These are phyloP conservation scores for Circinella minor DNA, from an alignment of 371 early-diverging fungal species.

Conservation along the genomic window DNA sequence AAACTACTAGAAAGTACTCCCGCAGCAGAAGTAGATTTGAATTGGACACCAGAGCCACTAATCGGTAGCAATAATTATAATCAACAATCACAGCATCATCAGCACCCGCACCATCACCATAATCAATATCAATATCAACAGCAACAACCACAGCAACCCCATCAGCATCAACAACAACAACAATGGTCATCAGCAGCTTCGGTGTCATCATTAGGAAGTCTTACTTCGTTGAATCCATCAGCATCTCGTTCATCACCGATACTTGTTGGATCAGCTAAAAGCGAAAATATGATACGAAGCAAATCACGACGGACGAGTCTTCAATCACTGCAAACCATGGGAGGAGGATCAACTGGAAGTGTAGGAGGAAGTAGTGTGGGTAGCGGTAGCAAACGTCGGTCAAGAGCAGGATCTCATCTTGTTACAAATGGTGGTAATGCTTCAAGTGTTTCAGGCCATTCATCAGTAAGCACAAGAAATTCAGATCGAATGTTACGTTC, in stretches of 20 bases:
- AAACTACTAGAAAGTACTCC: constrained; percentile 23
- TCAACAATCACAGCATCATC: not conserved
- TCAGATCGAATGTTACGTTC: constrained; percentile 11
- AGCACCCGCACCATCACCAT: no score
- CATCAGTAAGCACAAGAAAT: not conserved
- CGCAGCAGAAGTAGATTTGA: constrained; percentile 22
- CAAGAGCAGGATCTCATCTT: constrained; percentile 14
- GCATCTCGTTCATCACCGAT: constrained; percentile 15
- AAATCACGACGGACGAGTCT: constrained; percentile 19
- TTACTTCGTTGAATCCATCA: constrained; percentile 10
- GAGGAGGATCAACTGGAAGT: not conserved
- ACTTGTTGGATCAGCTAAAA: not conserved
- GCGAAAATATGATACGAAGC: constrained; percentile 7
- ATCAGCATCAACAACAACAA: not conserved
- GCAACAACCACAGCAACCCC: not conserved
- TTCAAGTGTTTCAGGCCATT: no score
- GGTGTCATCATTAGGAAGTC: not conserved
- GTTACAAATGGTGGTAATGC: not conserved
- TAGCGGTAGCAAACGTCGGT: constrained; percentile 10
- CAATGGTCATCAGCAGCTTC: constrained; percentile 2
- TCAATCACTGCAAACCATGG: constrained; percentile 4
- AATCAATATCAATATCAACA: not conserved
- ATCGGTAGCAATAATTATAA: not conserved
- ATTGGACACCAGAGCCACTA: not conserved
- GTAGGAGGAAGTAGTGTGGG: no score